Evolutionary conservation across 208 protist genomes (phyloP).

Genomic region (Wallacemonas sp.): DNA sequence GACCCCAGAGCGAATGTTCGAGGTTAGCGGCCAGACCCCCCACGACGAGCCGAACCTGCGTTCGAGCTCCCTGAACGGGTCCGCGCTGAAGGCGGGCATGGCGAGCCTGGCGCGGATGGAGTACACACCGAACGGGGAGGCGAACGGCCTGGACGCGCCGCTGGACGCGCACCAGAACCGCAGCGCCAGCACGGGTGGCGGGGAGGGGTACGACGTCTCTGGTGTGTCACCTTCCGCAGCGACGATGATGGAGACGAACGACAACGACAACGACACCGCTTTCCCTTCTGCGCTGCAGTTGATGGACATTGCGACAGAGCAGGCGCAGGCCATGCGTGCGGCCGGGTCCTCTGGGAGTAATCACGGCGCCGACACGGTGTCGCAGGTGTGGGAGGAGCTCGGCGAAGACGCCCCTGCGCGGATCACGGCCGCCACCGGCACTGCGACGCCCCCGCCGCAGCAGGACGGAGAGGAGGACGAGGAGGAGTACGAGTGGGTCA

Average conservation of each 20-base stretch:
- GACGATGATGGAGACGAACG: not conserved
- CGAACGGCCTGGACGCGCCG: not conserved
- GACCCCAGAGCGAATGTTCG: too few species aligned
- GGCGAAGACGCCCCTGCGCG: not conserved
- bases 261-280: too few species aligned
- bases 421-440: not conserved
- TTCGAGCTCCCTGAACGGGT: too few species aligned
- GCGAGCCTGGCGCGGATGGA: not conserved
- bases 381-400: too few species aligned
- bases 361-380: too few species aligned
- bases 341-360: too few species aligned
- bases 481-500: slow-evolving; percentile 2
- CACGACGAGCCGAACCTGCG: not conserved
- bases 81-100: too few species aligned
- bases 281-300: too few species aligned
- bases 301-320: too few species aligned
- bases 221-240: not conserved
- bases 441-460: not conserved
- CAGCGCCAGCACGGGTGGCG: not conserved
- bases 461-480: not conserved
- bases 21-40: not conserved
- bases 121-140: not conserved
- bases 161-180: not conserved
- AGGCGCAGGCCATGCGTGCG: too few species aligned
- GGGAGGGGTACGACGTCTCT: not conserved